phyloP scores from a whole-genome alignment of 345 rosid species.

The Anastatica hierochuntica region DNA sequence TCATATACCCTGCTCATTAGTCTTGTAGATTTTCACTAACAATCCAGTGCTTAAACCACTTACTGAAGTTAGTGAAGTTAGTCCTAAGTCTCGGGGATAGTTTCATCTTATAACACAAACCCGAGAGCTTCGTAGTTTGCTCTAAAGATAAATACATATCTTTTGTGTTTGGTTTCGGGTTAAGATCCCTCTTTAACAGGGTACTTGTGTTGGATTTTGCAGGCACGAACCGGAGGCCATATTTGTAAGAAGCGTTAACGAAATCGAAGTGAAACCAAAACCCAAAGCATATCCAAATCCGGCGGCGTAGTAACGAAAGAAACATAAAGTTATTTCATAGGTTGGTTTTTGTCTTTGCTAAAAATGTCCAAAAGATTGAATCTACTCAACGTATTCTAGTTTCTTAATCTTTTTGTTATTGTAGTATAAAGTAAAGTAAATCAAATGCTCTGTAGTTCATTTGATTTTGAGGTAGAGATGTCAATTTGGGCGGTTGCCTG shows the following conservation, averaged over 20 bases:
- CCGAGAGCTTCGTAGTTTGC: no score
- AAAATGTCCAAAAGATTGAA: background rate
- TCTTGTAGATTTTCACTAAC: no score
- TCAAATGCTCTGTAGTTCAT: conserved; percentile 1
- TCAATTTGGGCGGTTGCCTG: no score
- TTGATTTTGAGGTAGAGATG: background rate
- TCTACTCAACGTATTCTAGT: background rate
- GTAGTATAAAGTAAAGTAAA: conserved; percentile 1
- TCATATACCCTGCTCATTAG: background rate
- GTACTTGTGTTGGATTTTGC: conserved; percentile 16
- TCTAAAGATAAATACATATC: no score
- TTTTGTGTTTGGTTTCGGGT: background rate
- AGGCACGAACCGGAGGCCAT: conserved; percentile 94
- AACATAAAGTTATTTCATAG: background rate
- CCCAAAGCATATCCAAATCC: conserved; percentile 79
- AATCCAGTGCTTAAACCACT: no score
- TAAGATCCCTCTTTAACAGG: background rate
- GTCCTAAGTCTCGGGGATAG: no score
- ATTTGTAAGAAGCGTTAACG: conserved; percentile 73
- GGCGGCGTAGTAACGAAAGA: conserved; percentile 34
- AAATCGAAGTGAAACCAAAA: conserved; percentile 94
- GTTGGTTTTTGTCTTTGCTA: background rate
- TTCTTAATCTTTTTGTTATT: background rate
- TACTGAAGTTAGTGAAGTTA: no score
- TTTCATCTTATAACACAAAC: no score